Percentiles rank a stretch among this genome's conserved stretches.
Evolutionary conservation across 2,329 filamentous ascomycete genomes (phyloP).

Genomic region (Grosmannia serpens): DNA sequence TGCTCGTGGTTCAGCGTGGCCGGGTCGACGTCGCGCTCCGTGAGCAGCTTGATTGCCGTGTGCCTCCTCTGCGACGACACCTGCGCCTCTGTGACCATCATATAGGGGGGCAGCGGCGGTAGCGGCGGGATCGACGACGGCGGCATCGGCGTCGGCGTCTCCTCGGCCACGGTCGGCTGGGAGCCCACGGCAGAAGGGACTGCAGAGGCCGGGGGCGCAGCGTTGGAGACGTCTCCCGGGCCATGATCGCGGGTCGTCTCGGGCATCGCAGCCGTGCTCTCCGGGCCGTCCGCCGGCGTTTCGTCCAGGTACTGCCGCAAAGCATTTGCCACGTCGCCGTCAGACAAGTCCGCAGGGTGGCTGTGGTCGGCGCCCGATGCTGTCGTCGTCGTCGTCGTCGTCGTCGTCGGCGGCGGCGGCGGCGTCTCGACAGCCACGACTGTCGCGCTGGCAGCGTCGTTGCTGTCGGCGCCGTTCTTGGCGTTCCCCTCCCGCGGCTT

Average conservation of each 20-base stretch:
- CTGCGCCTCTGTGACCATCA: conserved; percentile 8
- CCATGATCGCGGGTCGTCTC: conserved; percentile 3
- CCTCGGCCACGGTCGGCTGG: background rate
- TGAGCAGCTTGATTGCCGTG: conserved; percentile 31
- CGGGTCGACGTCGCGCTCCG: conserved; percentile 36
- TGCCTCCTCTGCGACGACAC: background rate
- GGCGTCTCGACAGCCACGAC: background rate
- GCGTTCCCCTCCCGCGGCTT: background rate
- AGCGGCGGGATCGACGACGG: background rate
- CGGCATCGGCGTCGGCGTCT: background rate
- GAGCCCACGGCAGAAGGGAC: background rate
- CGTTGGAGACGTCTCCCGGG: background rate
- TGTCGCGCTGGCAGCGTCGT: background rate
- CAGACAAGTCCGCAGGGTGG: background rate
- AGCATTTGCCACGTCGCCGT: conserved; percentile 2
- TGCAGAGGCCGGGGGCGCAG: background rate
- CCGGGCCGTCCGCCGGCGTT: background rate
- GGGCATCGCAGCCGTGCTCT: conserved; percentile 3
- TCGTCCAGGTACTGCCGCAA: conserved; percentile 7
- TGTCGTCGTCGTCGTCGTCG: background rate
- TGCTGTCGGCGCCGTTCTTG: background rate
- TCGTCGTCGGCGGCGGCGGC: background rate
- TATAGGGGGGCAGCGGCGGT: conserved; percentile 1
- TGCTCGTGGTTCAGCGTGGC: conserved; percentile 41
- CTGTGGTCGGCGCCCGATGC: background rate